Percentiles rank a stretch among this genome's conserved stretches.
Conservation (phyloP, 2,329 filamentous ascomycete genomes). For the Aureobasidium sp. region DNA sequence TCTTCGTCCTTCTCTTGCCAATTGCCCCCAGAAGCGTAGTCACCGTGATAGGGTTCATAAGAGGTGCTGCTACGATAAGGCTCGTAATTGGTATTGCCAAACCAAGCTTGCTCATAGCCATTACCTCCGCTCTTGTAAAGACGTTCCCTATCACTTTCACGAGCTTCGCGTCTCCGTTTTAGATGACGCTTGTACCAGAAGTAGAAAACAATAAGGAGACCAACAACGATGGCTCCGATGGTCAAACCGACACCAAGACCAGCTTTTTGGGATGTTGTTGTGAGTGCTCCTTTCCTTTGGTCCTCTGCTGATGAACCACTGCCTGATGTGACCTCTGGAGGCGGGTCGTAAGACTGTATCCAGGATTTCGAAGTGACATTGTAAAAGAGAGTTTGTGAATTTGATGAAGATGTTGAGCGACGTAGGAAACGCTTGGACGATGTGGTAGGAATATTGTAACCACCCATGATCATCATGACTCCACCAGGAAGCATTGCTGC, state of each 20-base stretch:
- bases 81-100: background rate
- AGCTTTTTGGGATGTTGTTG: constrained; percentile 39
- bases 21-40: constrained; percentile 8
- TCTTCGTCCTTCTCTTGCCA: constrained; percentile 16
- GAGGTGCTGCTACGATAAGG: background rate
- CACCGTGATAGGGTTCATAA: background rate
- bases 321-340: constrained; percentile 14
- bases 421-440: constrained; percentile 28
- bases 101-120: constrained; percentile 7
- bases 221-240: constrained; percentile 36
- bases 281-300: constrained; percentile 31
- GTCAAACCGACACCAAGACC: constrained; percentile 40
- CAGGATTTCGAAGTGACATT: constrained; percentile 56
- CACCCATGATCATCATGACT: constrained; percentile 55
- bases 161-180: constrained; percentile 31
- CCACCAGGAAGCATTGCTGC: constrained; percentile 54
- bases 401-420: constrained; percentile 33
- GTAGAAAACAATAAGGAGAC: constrained; percentile 37
- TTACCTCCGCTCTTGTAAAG: constrained; percentile 13
- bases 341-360: constrained; percentile 49
- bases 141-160: constrained; percentile 15
- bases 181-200: constrained; percentile 40
- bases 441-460: constrained; percentile 44
- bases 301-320: constrained; percentile 19
- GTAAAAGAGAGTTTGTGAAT: constrained; percentile 48